A percentile compares a stretch with the other conserved stretches of the same genome.
Conservation (phyloP, 495 filamentous ascomycete genomes). For the Penicillium parvum region DNA sequence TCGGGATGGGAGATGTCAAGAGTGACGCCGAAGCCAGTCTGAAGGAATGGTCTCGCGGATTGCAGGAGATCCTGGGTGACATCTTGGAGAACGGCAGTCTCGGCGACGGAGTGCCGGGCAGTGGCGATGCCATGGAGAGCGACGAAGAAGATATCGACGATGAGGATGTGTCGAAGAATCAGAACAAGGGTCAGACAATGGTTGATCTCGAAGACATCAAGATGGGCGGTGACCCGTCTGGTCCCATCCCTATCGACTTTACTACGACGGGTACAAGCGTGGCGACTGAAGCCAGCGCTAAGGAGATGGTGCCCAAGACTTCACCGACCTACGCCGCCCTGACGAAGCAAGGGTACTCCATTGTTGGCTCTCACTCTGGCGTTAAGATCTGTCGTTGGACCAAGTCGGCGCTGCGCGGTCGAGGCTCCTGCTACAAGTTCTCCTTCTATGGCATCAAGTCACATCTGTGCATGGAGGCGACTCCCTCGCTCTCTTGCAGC, state of each 20-base stretch:
- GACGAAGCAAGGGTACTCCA: conserved; percentile 94
- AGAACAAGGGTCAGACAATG: conserved; percentile 42
- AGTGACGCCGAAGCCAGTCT: conserved; percentile 59
- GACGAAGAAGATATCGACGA: conserved; percentile 65
- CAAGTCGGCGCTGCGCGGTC: conserved; percentile 91
- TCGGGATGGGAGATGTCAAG: conserved; percentile 85
- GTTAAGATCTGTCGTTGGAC: conserved; percentile 99
- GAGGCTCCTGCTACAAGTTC: conserved; percentile 95
- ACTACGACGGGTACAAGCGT: conserved; percentile 59
- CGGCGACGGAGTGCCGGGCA: conserved; percentile 76
- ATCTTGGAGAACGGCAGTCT: conserved; percentile 57
- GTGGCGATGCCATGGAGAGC: conserved; percentile 78
- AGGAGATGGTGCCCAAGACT: conserved; percentile 89
- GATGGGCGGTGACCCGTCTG: conserved; percentile 40
- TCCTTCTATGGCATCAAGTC: conserved; percentile 95
- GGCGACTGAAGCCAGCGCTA: conserved; percentile 37
- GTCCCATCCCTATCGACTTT: conserved; percentile 78
- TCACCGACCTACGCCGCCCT: conserved; percentile 84
- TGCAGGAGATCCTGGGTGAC: conserved; percentile 67
- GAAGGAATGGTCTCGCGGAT: conserved; percentile 70
- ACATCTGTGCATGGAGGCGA: conserved; percentile 97
- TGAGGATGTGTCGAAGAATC: conserved; percentile 28
- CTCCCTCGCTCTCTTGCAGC: conserved; percentile 88
- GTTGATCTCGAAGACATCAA: conserved; percentile 89
- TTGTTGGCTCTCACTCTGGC: conserved; percentile 90